These are phyloP conservation scores for Neurospora tetraspora DNA, from an alignment of 495 filamentous ascomycete species.

Conservation along the genomic window DNA sequence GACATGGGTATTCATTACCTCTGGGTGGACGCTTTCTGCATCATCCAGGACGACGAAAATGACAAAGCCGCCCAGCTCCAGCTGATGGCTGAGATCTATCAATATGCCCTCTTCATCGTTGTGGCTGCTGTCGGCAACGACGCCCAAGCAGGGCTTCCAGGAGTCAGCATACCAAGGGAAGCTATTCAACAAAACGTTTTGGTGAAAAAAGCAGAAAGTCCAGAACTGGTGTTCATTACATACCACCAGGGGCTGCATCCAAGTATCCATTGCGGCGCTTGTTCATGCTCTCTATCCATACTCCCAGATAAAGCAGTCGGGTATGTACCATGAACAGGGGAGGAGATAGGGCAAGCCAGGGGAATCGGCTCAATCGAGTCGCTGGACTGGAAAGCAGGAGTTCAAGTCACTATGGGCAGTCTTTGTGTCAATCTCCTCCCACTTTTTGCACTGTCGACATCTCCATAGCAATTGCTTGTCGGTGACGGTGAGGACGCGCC, in stretches of 20 bases:
- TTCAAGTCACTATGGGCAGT: neutral
- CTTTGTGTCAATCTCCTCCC: neutral
- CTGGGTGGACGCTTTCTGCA: conserved; percentile 18
- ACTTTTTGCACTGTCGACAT: conserved; percentile 4
- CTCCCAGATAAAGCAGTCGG: too few species aligned
- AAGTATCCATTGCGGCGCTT: too few species aligned
- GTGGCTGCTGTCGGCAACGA: neutral
- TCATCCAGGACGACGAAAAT: conserved; percentile 20
- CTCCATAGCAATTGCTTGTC: conserved; percentile 27
- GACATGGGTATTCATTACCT: conserved; percentile 1
- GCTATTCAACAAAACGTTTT: neutral
- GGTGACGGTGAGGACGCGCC: conserved; percentile 25
- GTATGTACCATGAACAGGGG: too few species aligned
- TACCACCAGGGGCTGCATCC: too few species aligned
- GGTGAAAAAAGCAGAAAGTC: neutral
- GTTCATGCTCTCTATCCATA: too few species aligned
- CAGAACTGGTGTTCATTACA: neutral
- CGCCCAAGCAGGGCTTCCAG: neutral
- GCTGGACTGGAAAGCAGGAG: too few species aligned
- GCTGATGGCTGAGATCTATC: conserved; percentile 11
- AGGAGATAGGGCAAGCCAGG: too few species aligned
- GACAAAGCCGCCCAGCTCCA: conserved; percentile 16
- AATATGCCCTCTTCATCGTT: neutral
- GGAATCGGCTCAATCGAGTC: too few species aligned
- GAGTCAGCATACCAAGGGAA: accelerated